Evolutionary conservation across 75 land plant species (phyloP).

Genomic region (Pinus taeda): DNA sequence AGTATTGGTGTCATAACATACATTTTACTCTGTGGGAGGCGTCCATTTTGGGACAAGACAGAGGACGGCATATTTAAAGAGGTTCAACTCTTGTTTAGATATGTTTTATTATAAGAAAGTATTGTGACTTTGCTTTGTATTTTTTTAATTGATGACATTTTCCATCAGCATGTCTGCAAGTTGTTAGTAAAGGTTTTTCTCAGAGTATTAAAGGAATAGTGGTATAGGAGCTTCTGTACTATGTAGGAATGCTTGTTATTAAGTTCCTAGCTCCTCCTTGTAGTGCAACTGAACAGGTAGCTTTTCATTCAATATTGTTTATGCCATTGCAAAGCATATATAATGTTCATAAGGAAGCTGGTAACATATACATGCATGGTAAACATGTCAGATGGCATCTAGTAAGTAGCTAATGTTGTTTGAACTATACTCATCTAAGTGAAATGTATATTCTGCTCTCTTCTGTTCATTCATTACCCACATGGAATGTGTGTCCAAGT

Average conservation of each 20-base stretch:
- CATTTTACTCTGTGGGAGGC: slow-evolving; percentile 91
- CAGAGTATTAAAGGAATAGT: not conserved
- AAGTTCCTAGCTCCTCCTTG: not conserved
- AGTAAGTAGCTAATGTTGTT: too few species aligned
- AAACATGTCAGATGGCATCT: too few species aligned
- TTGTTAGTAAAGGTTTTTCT: not conserved
- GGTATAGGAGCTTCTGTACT: not conserved
- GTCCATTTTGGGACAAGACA: slow-evolving; percentile 98
- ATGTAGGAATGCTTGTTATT: not conserved
- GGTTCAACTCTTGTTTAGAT: slow-evolving; percentile 30
- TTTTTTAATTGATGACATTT: not conserved
- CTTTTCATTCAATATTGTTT: not conserved
- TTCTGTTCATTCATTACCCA: too few species aligned
- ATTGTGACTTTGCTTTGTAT: not conserved
- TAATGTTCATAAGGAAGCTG: too few species aligned
- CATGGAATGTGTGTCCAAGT: too few species aligned
- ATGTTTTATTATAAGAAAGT: not conserved
- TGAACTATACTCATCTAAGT: too few species aligned
- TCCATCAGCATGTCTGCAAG: not conserved
- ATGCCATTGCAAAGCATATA: too few species aligned
- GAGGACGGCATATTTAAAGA: slow-evolving; percentile 96
- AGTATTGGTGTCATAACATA: slow-evolving; percentile 98
- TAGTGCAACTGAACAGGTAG: not conserved
- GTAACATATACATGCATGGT: too few species aligned
- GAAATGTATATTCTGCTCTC: too few species aligned